phyloP scores from a whole-genome alignment of 2,329 filamentous ascomycete species.

The Trichocomaceae sp. region DNA sequence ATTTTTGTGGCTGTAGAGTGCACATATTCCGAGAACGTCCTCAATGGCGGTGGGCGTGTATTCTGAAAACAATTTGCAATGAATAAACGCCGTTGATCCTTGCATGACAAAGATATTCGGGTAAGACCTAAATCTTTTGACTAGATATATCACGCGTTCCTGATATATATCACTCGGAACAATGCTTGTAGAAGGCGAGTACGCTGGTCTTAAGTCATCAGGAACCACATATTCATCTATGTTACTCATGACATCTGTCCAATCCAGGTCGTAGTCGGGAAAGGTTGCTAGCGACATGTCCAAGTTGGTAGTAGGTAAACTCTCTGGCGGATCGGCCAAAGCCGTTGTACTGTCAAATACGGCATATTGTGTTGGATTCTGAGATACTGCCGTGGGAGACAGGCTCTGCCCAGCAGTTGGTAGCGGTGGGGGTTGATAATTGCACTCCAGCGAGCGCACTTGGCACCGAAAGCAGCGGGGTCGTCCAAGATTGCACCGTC shows the following conservation, averaged over 20 bases:
- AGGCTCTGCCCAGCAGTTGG: not conserved
- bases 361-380: not conserved
- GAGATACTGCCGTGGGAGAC: not conserved
- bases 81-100: conserved; percentile 2
- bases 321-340: not conserved
- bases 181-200: conserved; percentile 3
- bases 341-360: not conserved
- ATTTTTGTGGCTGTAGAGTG: conserved; percentile 1
- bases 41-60: not conserved
- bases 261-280: conserved; percentile 10
- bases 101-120: not conserved
- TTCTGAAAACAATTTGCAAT: not conserved
- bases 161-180: conserved; percentile 11
- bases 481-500: conserved; percentile 6
- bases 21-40: conserved; percentile 3
- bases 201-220: not conserved
- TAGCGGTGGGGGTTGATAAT: not conserved
- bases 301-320: not conserved
- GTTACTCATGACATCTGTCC: conserved; percentile 11
- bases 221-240: conserved; percentile 7
- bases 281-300: conserved; percentile 4
- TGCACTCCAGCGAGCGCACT: conserved; percentile 8
- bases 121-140: conserved; percentile 6
- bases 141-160: conserved; percentile 5
- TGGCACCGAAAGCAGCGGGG: conserved; percentile 10